Evolutionary conservation across 306 rosid species (phyloP), one percentile per base, ranked within the genome.

Genomic region (Pyrus bretschneideri): DNA sequence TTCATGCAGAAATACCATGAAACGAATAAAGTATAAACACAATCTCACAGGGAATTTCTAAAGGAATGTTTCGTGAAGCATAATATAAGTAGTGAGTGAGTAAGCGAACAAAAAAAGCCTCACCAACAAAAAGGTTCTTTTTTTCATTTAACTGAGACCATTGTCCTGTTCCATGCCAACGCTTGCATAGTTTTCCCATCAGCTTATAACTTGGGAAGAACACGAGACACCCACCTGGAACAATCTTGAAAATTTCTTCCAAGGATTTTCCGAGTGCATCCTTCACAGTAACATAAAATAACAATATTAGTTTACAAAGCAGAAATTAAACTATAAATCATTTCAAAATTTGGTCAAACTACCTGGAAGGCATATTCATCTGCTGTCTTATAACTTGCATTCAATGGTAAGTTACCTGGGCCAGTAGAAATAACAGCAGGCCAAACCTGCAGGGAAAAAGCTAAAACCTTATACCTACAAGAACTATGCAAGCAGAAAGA

Each of bases 131-230:
- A 84, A 94, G 90, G 27, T 87, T 30, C 73, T 94, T 94, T 46
- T 87, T 89, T 27, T 79, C 82, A 77, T 82, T 83, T 71, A 94
- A 80, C 38, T 77, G 88, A 76, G 96, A 87, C 98, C 97, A 91
- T 90, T 91, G 98, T 72, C 95, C 98, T 67, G 97, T 94, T 87
- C 89, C 97, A 52, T 84, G 82, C 98, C 98, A 94, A 12, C 98
- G 96, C 69, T 78, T 88, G 79, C 93, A 58, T 81, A 94, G 85
- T 69, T 90, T 94, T 42, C 92, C 96, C 97, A 94, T 88, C 84
- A 91, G 87, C 71, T 94, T 94, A 85, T 94, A 94, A 81, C 97
- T 94, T 62, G 98, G 97, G 78, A 94, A 91, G 85, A 94, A 94
- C 77, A 94, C 94, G 71, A 94, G 96, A 85, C 97, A 94, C 40